Base-by-base conservation (phyloP, 495 filamentous ascomycete genomes). In the Penicillium arizonense region DNA sequence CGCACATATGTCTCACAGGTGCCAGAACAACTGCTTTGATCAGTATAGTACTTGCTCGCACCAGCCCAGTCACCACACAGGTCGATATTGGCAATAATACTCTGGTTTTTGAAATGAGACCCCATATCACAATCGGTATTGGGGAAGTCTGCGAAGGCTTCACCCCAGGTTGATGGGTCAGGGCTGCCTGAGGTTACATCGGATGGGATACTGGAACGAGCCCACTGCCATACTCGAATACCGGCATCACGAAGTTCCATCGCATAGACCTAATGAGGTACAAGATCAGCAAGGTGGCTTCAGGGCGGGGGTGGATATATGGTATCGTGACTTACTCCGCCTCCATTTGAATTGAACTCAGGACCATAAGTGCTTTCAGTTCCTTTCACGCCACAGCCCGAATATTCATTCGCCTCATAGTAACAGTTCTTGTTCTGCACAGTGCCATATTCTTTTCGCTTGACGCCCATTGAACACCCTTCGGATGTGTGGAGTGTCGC, bases 31-130 rank as follows among this genome's bases (percentile, higher is more conserved):
- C 58, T 33, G 36, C 61, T 62, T 50, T 66, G 37, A 16, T 47
- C 43, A 30, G 34, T 55, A 46, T 75, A 75, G 34, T 61, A 63
- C 24, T 45, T 56, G 18, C 47, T 42, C n/a, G 51, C 47, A 6
- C 60, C 67, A 1, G 67, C 69, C 52, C 56, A 56, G 4, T 57
- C 51, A 16, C 72, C 72, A 20, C 72, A 75, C 5, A 75, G 51
- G 42, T 71, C 69, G 46, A 76, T 76, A 40, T 76, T 74, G 16
- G 62, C 69, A 49, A 76, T 62, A 41, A 76, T 76, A 50, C 63
- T 69, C 55, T 71, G 67, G 48, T 76, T 76, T 14, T 50, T 57
- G 61, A 76, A 76, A 47, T 76, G 70, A 7, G 50, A 61, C 0
- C 42, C 24, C 21, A 76, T 73, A 35, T 73, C 57, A 44, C 72